These are phyloP conservation scores for Fusarium virguliforme DNA, from an alignment of 2,329 filamentous ascomycete species.

Conservation along the genomic window DNA sequence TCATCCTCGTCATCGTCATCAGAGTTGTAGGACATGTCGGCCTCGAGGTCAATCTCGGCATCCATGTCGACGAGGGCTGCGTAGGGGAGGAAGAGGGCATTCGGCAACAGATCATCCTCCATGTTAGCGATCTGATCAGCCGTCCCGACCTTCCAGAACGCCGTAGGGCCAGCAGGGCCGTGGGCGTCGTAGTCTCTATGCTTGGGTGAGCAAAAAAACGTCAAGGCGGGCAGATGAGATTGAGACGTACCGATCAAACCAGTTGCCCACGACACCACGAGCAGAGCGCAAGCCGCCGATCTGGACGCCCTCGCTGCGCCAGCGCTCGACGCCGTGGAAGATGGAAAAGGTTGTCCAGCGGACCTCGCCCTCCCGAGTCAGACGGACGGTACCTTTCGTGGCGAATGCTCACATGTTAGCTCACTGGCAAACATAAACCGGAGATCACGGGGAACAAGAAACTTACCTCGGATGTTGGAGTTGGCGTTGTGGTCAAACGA, in stretches of 20 bases:
- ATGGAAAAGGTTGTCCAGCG: constrained; percentile 81
- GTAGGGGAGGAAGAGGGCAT: constrained; percentile 53
- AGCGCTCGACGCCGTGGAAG: constrained; percentile 76
- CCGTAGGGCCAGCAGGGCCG: constrained; percentile 81
- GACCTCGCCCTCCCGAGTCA: constrained; percentile 80
- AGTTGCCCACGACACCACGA: constrained; percentile 80
- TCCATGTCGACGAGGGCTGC: constrained; percentile 44
- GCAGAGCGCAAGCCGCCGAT: constrained; percentile 77
- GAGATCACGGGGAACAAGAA: neutral
- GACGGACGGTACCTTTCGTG: constrained; percentile 70
- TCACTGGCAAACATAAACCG: constrained; percentile 8
- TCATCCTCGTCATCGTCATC: constrained; percentile 39
- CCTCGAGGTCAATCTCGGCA: constrained; percentile 46
- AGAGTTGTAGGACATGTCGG: constrained; percentile 49
- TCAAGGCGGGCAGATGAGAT: no score
- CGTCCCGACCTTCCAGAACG: constrained; percentile 83
- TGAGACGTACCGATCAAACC: constrained; percentile 79
- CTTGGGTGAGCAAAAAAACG: neutral
- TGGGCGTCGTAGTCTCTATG: constrained; percentile 75
- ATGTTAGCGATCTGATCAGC: constrained; percentile 49
- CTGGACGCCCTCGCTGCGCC: constrained; percentile 84
- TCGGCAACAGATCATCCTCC: constrained; percentile 54
- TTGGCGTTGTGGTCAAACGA: constrained; percentile 79
- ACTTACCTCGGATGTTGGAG: constrained; percentile 75
- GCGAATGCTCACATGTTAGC: constrained; percentile 47